Base-by-base conservation (phyloP, 495 filamentous ascomycete species). In the Clavariopsis aquatica region DNA sequence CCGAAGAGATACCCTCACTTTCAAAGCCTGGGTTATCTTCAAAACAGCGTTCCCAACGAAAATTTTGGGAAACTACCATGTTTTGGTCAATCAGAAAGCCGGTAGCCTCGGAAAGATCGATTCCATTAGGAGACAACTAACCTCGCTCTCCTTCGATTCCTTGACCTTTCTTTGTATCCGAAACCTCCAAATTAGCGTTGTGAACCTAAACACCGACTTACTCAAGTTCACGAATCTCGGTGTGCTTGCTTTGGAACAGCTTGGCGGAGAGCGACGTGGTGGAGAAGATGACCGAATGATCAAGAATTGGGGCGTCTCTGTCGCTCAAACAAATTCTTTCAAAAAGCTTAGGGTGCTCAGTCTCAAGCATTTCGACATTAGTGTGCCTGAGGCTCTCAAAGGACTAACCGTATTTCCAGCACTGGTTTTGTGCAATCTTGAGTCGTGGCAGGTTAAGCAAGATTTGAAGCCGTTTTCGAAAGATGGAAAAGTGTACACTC, bases 401-500 rank as follows among this genome's bases (percentile, higher is more conserved):
- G 17, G 29, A n/a, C 20, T 65, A 12, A 23, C 62, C 9, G 26
- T 34, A 6, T 57, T 58, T 41, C 62, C 62, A n/a, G 53, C 54
- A 10, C 54, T 65, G n/a, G 24, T 45, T 12, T 34, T 65, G 0
- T 52, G 43, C 34, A 65, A 65, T 28, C 15, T 65, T 4, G 15
- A 57, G 4, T 41, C 53, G 7, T 22, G 22, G 36, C 20, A 24
- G 23, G 12, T 45, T 8, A 19, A 54, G n/a, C 3, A 31, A 6
- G 28, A 54, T 19, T 19, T 54, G 29, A 20, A 54, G 10, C n/a
- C 24, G 10, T 31, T 20, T 20, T 9, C n/a, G 26, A 4, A 27
- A 27, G 29, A 31, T 20, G 9, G 24, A 31, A 54, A 29, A 12
- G n/a, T 43, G 97, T 17, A 98, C 15, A 43, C 38, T 43, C 38